Percentiles rank a stretch among this genome's conserved stretches.
These are phyloP conservation scores for Collybiopsis luxurians DNA, from an alignment of 768 basidiomycete species.

Conservation along the genomic window DNA sequence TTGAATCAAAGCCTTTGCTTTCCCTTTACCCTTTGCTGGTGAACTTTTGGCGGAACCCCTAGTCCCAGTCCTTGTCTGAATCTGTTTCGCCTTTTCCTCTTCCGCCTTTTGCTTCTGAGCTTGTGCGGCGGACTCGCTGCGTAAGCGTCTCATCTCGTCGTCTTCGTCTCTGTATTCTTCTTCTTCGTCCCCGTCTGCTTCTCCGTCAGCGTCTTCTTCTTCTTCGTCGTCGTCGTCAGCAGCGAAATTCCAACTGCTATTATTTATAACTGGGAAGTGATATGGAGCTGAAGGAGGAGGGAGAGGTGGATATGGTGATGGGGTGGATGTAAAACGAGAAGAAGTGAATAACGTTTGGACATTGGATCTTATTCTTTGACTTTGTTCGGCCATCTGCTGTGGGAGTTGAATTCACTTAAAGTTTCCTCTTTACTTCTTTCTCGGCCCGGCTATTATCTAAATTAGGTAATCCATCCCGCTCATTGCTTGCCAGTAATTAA, in stretches of 20 bases:
- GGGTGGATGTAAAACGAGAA: too few species aligned
- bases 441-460: too few species aligned
- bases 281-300: neutral
- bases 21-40: neutral
- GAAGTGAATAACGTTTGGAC: too few species aligned
- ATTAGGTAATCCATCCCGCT: too few species aligned
- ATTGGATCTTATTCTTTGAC: too few species aligned
- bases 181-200: slow-evolving; percentile 1
- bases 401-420: too few species aligned
- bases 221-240: slow-evolving; percentile 1
- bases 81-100: neutral
- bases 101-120: neutral
- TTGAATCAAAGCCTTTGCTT: slow-evolving; percentile 1
- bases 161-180: too few species aligned
- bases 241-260: slow-evolving; percentile 2
- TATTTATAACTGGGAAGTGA: neutral
- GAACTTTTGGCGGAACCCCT: neutral
- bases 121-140: neutral
- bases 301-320: too few species aligned
- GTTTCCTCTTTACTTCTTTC: too few species aligned
- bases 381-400: too few species aligned
- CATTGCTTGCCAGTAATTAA: neutral
- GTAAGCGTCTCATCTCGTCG: slow-evolving; percentile 3
- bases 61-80: neutral
- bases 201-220: neutral